Evolutionary conservation across 306 rosid genomes (phyloP), one percentile per base, ranked within the genome.

Genomic region (Sesbania bispinosa): DNA sequence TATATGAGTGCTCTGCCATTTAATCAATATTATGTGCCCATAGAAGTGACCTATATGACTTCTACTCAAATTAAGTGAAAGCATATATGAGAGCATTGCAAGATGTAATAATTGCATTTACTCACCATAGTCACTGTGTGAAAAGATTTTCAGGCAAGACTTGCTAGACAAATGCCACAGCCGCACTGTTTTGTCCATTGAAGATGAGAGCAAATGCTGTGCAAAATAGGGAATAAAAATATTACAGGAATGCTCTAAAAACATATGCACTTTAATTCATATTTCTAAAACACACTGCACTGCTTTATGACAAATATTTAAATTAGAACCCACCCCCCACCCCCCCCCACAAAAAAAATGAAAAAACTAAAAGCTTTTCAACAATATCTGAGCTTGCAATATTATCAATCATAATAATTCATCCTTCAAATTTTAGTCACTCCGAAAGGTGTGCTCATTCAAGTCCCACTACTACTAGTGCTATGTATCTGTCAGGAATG

Each of bases 171-270:
- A 74, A 71, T 95, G 86, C 99, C 99, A 95, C 47, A 95, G 90
- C 84, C 97, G 89, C 79, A 95, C 99, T 3, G 99, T 95, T 88
- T 95, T 95, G 88, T 95, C 99, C 99, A 95, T 95, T 67, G 99
- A 95, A 71, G 99, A 91, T 74, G 99, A 95, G 83, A 95, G 99
- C 88, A 95, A 79, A 42, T 86, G 96, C 99, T 95, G 96, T 36
- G 41, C 53, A 80, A 26, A 62, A 70, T 15, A 32, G 36, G 65
- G 33, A 62, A 27, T 53, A 74, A 50, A 82, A 42, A 30, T 23
- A 51, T 86, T 71, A 67, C 32, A 26, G 57, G 62, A 71, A 76
- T 58, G 62, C 16, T 65, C 19, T 10, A 14, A 14, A 70, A 39
- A 9, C 55, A 62, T 78, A 27, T 7, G 18, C 11, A 20, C 58